Base-by-base conservation (phyloP, 306 rosid species). In the Malus asiatica region DNA sequence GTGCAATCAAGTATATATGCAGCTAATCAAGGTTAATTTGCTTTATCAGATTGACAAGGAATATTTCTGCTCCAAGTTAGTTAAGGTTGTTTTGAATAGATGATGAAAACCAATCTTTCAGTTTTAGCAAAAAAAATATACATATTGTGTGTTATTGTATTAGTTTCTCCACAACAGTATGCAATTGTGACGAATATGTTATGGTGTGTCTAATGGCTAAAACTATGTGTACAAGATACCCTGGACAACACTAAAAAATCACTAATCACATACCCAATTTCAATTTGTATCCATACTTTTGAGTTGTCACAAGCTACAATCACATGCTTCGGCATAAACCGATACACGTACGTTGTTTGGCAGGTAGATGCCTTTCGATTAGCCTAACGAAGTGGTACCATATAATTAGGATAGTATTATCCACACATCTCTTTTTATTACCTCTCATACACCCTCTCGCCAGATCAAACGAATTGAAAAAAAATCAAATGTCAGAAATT, bases 51-150 rank as follows among this genome's bases (percentile, higher is more conserved):
- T 66, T 66, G 32, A 40, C 78, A 18, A 15, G 71, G 46, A 35
- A 69, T 0, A 5, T 20, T 32, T 38, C 11, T 44, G 68, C 81
- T 71, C 12, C 10, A 12, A 20, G 33, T 71, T 76, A 35, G 81
- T 75, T 81, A 48, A 71, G 57, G 66, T 72, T 72, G 84, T 75
- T 77, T 72, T 71, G 78, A 55, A 51, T 51, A 51, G 57, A 59
- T 6, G 5, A 72, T 58, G 11, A 73, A 73, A n/a, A 13, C 33
- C 62, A 3, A 57, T 20, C 6, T 15, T 48, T 48, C 55, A 15
- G 55, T 48, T 15, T 48, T 18, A 48, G 3, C 55, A 40, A 9
- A 8, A 40, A 33, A 9, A 40, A 40, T 9, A 40, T 40, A 40
- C 12, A 40, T 40, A 40, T 40, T 40, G 12, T 40, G 12, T 35